A percentile compares a stretch with the other conserved stretches of the same genome.
Conservation (phyloP, 2,329 filamentous ascomycete genomes). For the Dothideomycetes sp. region DNA sequence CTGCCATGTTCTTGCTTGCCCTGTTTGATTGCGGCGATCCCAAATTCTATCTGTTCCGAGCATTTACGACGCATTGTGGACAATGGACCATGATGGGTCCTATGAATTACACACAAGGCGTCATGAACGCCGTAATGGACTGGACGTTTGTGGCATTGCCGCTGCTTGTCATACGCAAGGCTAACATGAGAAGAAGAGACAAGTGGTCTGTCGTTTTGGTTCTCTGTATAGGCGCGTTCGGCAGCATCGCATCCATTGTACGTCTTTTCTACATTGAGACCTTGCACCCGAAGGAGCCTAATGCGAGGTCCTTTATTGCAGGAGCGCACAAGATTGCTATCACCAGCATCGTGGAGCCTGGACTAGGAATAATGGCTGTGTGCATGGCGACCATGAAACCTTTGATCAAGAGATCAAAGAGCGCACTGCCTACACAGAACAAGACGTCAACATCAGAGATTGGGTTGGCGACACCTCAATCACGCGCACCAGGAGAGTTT, state of each 20-base stretch:
- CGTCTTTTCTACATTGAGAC: not conserved
- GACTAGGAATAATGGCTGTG: too few relatives aligned
- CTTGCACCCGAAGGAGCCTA: too few relatives aligned
- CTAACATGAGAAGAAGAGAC: constrained; percentile 32
- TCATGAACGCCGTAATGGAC: constrained; percentile 30
- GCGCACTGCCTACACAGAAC: too few relatives aligned
- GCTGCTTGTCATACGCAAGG: constrained; percentile 30
- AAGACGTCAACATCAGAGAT: too few relatives aligned
- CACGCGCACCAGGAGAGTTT: not conserved
- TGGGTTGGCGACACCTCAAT: too few relatives aligned
- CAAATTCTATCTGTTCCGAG: constrained; percentile 17
- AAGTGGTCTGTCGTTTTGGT: constrained; percentile 34
- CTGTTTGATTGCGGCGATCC: constrained; percentile 28
- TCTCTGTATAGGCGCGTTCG: constrained; percentile 26
- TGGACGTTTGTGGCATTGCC: constrained; percentile 30
- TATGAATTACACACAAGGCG: constrained; percentile 17
- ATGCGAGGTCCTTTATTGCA: too few relatives aligned
- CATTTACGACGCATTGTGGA: constrained; percentile 16
- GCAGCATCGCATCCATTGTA: not conserved
- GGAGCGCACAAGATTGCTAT: too few relatives aligned
- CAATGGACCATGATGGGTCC: constrained; percentile 15
- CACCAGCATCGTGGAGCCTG: too few relatives aligned
- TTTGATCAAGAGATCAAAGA: too few relatives aligned
- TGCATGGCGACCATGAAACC: too few relatives aligned
- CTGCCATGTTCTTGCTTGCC: constrained; percentile 25